Percentiles rank a stretch among this genome's conserved stretches.
Evolutionary conservation across 1,139 yeast species (phyloP).

Genomic region (Maudiozyma humilis): DNA sequence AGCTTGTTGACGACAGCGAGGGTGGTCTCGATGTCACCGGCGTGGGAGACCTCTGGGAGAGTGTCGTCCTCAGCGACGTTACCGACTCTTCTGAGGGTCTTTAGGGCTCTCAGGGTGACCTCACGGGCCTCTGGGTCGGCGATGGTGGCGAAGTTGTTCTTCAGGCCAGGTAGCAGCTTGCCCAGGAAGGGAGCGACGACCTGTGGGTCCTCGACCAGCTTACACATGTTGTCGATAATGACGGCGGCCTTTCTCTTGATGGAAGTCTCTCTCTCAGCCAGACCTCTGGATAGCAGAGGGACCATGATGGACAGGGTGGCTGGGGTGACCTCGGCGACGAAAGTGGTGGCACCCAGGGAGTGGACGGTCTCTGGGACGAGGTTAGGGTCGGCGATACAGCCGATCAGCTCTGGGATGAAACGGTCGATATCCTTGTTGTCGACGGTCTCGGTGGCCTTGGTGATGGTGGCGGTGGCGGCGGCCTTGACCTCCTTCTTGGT

Average conservation of each 20-base stretch:
- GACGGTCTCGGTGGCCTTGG: slow-evolving; percentile 93
- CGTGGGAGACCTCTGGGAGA: slow-evolving; percentile 94
- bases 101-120: slow-evolving; percentile 93
- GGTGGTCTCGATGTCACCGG: slow-evolving; percentile 92
- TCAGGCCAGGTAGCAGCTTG: slow-evolving; percentile 91
- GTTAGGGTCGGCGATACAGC: slow-evolving; percentile 93
- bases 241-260: slow-evolving; percentile 99
- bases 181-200: slow-evolving; percentile 98
- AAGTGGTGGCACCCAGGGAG: slow-evolving; percentile 97
- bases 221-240: slow-evolving; percentile 99
- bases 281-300: slow-evolving; percentile 97
- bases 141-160: slow-evolving; percentile 86
- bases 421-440: slow-evolving; percentile 99
- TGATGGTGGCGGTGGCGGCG: slow-evolving; percentile 92
- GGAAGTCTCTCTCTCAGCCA: slow-evolving; percentile 98
- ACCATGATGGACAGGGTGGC: slow-evolving; percentile 99
- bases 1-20: slow-evolving; percentile 71
- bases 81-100: slow-evolving; percentile 98
- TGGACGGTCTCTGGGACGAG: slow-evolving; percentile 99
- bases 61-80: slow-evolving; percentile 81
- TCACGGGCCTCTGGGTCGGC: slow-evolving; percentile 99
- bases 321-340: slow-evolving; percentile 98
- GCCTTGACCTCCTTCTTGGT: slow-evolving; percentile 96
- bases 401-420: slow-evolving; percentile 95
- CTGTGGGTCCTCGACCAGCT: slow-evolving; percentile 99